Conservation (phyloP, 192 early-diverging fungal species). For the Pecoramyces ruminantium region DNA sequence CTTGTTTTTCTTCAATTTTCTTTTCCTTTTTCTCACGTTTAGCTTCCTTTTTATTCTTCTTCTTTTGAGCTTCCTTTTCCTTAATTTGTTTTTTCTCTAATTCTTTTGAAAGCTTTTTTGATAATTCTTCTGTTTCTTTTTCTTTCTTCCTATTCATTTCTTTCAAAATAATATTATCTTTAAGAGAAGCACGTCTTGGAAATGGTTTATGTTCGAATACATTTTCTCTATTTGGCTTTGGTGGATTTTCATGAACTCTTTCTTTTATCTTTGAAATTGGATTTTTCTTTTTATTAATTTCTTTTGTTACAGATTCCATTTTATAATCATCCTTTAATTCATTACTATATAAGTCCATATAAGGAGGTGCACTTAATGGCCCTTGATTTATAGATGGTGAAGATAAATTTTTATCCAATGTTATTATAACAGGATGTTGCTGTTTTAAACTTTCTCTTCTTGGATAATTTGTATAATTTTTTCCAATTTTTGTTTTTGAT, state of each 20-base stretch:
- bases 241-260: background rate
- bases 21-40: slow-evolving; percentile 4
- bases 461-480: background rate
- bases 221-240: background rate
- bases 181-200: background rate
- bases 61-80: slow-evolving; percentile 3
- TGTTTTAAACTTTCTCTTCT: background rate
- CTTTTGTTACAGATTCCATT: background rate
- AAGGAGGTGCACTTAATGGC: background rate
- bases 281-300: background rate
- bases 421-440: background rate
- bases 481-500: background rate
- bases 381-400: background rate
- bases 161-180: background rate
- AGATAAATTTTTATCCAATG: background rate
- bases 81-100: background rate
- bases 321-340: background rate
- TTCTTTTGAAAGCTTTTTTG: background rate
- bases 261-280: background rate
- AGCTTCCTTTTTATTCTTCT: background rate
- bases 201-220: background rate
- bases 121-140: background rate
- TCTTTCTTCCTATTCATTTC: background rate
- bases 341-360: background rate
- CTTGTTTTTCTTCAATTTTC: background rate